A percentile compares a stretch with the other conserved stretches of the same genome.
Evolutionary conservation across 352 stramenopile species (phyloP).

Genomic region (Globisporangium spiculum): DNA sequence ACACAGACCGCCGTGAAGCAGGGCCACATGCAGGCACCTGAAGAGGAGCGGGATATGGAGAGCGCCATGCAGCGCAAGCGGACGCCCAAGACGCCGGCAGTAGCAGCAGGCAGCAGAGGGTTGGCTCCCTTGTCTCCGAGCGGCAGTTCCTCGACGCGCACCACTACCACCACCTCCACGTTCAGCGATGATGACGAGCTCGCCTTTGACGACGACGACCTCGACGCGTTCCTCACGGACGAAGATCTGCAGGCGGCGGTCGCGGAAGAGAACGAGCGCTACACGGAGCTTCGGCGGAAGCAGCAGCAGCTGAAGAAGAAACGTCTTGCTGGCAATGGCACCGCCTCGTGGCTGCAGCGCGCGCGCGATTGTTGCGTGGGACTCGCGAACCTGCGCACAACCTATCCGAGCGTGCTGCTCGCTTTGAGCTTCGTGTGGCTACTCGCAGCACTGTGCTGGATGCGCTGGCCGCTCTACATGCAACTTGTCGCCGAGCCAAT

Average conservation of each 20-base stretch:
- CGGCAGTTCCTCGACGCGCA: slow-evolving; percentile 10
- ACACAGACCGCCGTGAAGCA: too few species aligned
- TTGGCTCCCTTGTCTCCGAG: neutral
- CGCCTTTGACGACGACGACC: slow-evolving; percentile 7
- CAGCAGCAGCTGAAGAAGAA: slow-evolving; percentile 13
- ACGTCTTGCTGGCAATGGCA: neutral
- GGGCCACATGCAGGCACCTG: neutral
- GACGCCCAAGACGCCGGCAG: neutral
- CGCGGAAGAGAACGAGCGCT: slow-evolving; percentile 11
- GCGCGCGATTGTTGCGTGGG: neutral
- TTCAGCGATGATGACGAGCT: slow-evolving; percentile 10
- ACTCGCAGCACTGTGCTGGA: slow-evolving; percentile 37
- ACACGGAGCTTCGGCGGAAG: slow-evolving; percentile 7
- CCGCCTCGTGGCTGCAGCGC: neutral
- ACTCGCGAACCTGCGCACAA: neutral
- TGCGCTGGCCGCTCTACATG: slow-evolving; percentile 50
- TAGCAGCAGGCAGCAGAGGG: neutral
- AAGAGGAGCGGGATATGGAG: slow-evolving; percentile 4
- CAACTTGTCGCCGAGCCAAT: slow-evolving; percentile 26
- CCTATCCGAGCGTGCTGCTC: slow-evolving; percentile 10
- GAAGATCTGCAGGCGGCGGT: slow-evolving; percentile 13
- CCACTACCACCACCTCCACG: slow-evolving; percentile 3
- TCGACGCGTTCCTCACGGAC: slow-evolving; percentile 17
- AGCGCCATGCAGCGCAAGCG: slow-evolving; percentile 20
- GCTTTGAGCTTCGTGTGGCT: slow-evolving; percentile 27